phyloP scores from a whole-genome alignment of 805 yeast genomes.

The Wickerhamiella azyma region DNA sequence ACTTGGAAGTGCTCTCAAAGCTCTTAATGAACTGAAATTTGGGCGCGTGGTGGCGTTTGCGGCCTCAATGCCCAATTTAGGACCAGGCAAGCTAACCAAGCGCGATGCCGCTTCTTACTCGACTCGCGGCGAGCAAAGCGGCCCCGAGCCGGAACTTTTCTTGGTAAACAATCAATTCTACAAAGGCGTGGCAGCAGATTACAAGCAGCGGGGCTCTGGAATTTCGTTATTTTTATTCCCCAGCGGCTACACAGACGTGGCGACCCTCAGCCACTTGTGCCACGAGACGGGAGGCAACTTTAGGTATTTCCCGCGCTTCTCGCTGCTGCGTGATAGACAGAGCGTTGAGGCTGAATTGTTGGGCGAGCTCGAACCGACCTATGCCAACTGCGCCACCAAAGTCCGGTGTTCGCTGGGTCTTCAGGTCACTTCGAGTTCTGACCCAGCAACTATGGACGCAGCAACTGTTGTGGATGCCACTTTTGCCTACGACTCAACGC shows the following conservation, averaged over 20 bases:
- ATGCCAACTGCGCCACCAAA: slow-evolving; percentile 71
- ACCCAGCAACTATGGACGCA: not conserved
- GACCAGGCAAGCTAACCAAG: slow-evolving; percentile 46
- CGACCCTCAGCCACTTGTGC: slow-evolving; percentile 55
- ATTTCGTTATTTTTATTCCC: slow-evolving; percentile 64
- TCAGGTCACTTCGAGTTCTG: slow-evolving; percentile 37
- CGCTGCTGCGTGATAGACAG: slow-evolving; percentile 54
- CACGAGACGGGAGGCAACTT: slow-evolving; percentile 58
- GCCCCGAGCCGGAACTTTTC: slow-evolving; percentile 35
- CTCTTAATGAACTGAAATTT: slow-evolving; percentile 49
- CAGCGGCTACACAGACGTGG: slow-evolving; percentile 51
- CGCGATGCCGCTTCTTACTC: slow-evolving; percentile 20
- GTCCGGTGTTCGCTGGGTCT: slow-evolving; percentile 80
- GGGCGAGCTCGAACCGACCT: slow-evolving; percentile 30
- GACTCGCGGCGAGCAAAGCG: slow-evolving; percentile 21
- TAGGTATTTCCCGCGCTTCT: slow-evolving; percentile 53
- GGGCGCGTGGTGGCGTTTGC: slow-evolving; percentile 69
- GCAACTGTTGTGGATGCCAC: slow-evolving; percentile 21
- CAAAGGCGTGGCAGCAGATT: slow-evolving; percentile 42
- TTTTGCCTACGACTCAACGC: slow-evolving; percentile 17
- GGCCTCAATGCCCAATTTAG: slow-evolving; percentile 62
- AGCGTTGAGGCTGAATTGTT: slow-evolving; percentile 41
- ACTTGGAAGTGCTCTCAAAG: slow-evolving; percentile 64
- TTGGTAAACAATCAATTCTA: slow-evolving; percentile 51
- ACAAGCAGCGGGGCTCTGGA: slow-evolving; percentile 48